These are phyloP conservation scores for Amoebophrya sp. DNA, from an alignment of 169 alveolate species.

Conservation along the genomic window DNA sequence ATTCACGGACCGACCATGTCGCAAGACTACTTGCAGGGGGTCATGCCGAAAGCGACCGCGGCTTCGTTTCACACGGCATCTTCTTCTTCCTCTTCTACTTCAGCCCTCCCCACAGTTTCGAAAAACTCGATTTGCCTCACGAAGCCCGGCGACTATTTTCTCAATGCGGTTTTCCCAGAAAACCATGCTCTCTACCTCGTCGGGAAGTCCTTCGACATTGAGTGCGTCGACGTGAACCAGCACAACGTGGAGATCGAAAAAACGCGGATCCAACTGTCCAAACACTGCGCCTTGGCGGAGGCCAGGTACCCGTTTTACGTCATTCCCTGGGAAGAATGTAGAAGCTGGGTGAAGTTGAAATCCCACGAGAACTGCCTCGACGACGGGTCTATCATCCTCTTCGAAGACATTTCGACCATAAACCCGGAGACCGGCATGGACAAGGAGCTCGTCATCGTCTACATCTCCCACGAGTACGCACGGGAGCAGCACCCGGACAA, in stretches of 20 bases:
- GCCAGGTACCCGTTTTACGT: not conserved
- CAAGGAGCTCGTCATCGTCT: not conserved
- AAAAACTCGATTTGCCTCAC: not conserved
- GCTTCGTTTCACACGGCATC: not conserved
- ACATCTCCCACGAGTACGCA: not conserved
- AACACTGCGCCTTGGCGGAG: not conserved
- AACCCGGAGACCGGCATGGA: not conserved
- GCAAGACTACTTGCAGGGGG: not conserved
- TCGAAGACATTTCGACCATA: not conserved
- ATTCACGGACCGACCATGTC: too few species aligned
- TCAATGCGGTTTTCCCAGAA: not conserved
- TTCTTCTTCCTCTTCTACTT: not conserved
- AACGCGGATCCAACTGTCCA: not conserved
- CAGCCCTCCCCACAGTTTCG: not conserved
- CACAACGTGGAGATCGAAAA: not conserved
- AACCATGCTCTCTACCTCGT: not conserved
- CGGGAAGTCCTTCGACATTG: not conserved
- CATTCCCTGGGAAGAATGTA: not conserved
- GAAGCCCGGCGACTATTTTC: not conserved
- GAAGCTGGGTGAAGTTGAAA: not conserved
- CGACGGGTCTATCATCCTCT: not conserved
- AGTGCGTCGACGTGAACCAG: not conserved
- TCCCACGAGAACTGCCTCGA: not conserved
- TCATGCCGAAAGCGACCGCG: not conserved
- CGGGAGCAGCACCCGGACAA: not conserved